Base-by-base conservation (phyloP, 768 basidiomycete genomes). In the Mycena maculata region DNA sequence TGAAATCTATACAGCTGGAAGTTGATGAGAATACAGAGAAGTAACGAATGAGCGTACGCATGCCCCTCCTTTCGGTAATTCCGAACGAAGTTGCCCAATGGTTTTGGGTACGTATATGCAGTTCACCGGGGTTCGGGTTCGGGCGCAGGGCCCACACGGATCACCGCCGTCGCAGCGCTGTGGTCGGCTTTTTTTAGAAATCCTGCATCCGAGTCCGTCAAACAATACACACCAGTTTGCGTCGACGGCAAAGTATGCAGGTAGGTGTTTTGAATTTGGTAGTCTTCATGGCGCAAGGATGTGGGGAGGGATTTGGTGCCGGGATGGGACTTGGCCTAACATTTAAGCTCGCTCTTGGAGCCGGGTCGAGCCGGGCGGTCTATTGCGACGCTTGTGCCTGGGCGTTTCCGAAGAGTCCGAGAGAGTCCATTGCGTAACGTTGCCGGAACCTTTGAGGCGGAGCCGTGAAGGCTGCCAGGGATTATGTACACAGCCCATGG, bases 211-310 rank as follows among this genome's bases (percentile, higher is more conserved):
- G 5, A 11, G 13, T 30, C n/a, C 5, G 2, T 25, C 8, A 11
- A 10, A 41, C 10, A 20, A 22, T 13, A 59, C 65, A 8, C 36
- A 70, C 69, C 18, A 70, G 61, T 53, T 70, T 70, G 2, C 69
- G 50, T 27, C 52, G 56, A 13, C 69, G 60, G 45, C 69, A 70
- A n/a, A 70, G 30, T 9, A 41, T 56, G 52, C 69, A 70, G 28
- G 69, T 70, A 9, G 69, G 61, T 22, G 69, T 70, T 31, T 70
- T 70, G 61, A 67, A 70, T 50, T 70, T 70, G 13, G 64, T 60
- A 23, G 60, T 64, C 50, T 70, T 70, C 44, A 52, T 44, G 16
- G 30, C 4, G 31, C 27, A 55, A 18, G 53, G 25, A 33, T 6
- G 20, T 27, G 44, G 41, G 39, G 39, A 20, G 12, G 33, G n/a